Base-by-base conservation (phyloP, 2,329 filamentous ascomycete species). In the Cladosporium sphaerospermum region DNA sequence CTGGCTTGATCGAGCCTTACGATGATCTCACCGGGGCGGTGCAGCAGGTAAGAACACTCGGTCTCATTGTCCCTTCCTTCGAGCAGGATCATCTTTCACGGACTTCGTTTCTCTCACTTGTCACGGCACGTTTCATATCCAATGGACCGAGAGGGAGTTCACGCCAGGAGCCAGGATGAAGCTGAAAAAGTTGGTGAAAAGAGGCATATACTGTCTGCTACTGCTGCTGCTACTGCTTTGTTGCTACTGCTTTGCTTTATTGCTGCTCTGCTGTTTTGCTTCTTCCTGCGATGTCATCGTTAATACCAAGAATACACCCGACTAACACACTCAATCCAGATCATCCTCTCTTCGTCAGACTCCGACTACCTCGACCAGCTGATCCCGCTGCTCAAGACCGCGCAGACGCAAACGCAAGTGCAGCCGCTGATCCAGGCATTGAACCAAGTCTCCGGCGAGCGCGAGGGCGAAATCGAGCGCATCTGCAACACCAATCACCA, bases 401-500 rank as follows among this genome's bases (percentile, higher is more conserved):
- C 61, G 83, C 88, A 57, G 78, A 83, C 62, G 84, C 88, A 52
- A 85, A 88, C 66, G 80, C 88, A 64, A 46, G 62, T 68, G 85
- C 6, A 78, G 78, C 37, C 82, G 54, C 79, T 99, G 39, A 82
- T 90, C 45, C 85, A 91, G 62, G 87, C 87, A 56, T 78, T 95
- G 53, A 82, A 84, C 43, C 83, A 85, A 61, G 95, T 96, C 69
- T 88, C 91, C 33, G 84, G 86, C 61, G 88, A 93, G 44, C 85
- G 91, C 56, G 93, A 99, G 69, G 73, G 81, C 11, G 91, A 97
- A 63, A 97, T 99, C 59, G 93, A 99, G 73, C 83, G 83, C 18
- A 95, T 97, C 62, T 96, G 93, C 62, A 84, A 96, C 64, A 92
- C 88, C 9, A 96, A 96, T 64, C 93, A 99, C 65, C 92, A 97